Percentiles rank a stretch among this genome's conserved stretches.
phyloP scores from a whole-genome alignment of 306 rosid species.

The Psophocarpus tetragonolobus region DNA sequence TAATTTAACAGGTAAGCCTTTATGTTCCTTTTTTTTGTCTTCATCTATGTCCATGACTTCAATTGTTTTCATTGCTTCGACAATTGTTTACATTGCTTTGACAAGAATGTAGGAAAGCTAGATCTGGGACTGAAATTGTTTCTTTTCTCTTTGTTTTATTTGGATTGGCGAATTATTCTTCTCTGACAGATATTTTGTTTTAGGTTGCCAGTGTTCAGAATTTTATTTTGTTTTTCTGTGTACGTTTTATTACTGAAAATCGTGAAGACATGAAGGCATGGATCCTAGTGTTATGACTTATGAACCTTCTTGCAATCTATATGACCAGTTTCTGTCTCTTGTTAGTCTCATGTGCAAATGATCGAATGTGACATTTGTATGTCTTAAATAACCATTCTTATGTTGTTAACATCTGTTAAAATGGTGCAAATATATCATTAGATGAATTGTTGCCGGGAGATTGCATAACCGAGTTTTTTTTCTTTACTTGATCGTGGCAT shows the following conservation, averaged over 20 bases:
- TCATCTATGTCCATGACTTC: neutral
- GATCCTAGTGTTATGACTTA: constrained; percentile 10
- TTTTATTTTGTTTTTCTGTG: neutral
- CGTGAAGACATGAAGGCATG: neutral
- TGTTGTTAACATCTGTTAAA: neutral
- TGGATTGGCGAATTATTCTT: neutral
- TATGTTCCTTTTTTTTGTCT: no score
- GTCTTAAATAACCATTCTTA: neutral
- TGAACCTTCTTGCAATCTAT: neutral
- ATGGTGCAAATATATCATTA: neutral
- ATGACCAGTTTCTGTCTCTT: constrained; percentile 2
- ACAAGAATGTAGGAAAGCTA: neutral
- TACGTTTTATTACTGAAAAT: neutral
- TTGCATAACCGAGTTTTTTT: no score
- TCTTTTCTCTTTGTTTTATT: constrained; percentile 2
- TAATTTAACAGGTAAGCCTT: no score
- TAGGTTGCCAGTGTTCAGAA: neutral
- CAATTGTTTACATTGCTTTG: no score
- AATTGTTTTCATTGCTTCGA: neutral
- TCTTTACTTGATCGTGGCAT: no score
- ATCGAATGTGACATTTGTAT: neutral
- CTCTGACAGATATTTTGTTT: constrained; percentile 5
- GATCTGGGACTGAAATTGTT: neutral
- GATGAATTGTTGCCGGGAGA: neutral
- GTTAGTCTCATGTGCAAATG: neutral